Base-by-base conservation (phyloP, 139 green algal species). In the Closterium sp. region DNA sequence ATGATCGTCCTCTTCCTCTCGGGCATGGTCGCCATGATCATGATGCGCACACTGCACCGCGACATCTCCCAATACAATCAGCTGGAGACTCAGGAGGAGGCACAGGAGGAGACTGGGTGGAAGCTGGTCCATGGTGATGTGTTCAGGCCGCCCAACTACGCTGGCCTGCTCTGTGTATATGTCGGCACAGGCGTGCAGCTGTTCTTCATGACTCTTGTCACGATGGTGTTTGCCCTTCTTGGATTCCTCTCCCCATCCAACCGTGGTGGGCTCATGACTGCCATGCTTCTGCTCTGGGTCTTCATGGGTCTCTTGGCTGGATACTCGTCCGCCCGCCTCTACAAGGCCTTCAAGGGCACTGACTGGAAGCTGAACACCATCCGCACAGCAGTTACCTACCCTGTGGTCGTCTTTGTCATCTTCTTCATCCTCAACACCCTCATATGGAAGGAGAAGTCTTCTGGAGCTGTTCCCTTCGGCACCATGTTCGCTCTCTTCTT, bases 1-100 rank as follows among this genome's bases (percentile, higher is more conserved):
- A 99, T 99, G 98, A 99, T 99, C 86, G 98, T 99, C 90, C 95
- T 99, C 9, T 99, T 99, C 96, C 96, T 99, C 35, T 96, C 95
- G 1, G 98, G 97, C 91, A 99, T 99, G 98, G 97, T 99, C 25
- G 98, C 98, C 84, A 98, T 99, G 96, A 99, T 99, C 95, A 99
- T 99, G 97, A 94, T 98, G 94, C 95, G 98, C 88, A 99, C 97
- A 2, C 96, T 99, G 88, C 96, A 97, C 90, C 95, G 97, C 25
- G 98, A 99, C 92, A 99, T 99, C 93, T 96, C 96, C 16, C 97
- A 97, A 94, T 99, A 99, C 97, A 99, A 99, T 95, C 96, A 99
- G 95, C 95, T 99, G 84, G 98, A 99, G 93, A 96, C 96, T 16
- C 95, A 93, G 4, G 98, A 99, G 89, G 97, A 99, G 92, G 91